Base-by-base conservation (phyloP, 2,329 filamentous ascomycete genomes). In the Aspergillus japonicus region DNA sequence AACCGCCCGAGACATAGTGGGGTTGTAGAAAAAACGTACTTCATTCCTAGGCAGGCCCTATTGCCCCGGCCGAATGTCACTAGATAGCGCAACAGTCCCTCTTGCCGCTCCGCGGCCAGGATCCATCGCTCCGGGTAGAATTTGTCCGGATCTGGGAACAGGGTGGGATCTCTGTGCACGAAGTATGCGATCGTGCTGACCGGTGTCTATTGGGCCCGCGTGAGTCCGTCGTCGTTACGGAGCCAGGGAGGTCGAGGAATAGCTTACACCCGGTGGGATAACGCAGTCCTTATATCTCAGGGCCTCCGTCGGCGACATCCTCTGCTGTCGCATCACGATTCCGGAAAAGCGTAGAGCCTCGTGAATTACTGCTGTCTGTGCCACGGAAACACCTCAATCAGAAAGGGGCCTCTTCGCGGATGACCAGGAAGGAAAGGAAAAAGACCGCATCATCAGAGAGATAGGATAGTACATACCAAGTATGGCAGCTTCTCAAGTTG, bases 401-500 rank as follows among this genome's bases (percentile, higher is more conserved):
- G 12, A 35, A 14, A 12, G 2, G 33, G 33, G 33, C 11, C 33
- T 35, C 11, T 35, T 14, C 33, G 1, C 11, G 3, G 5, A 14
- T 12, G 14, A 16, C 11, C 10, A 47, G 5, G 3, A 53, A 10
- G 31, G 7, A 8, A 7, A 4, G 8, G 12, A 1, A 11, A 24
- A n/a, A 23, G n/a, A 16, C 24, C 50, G 1, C 23, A 23, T 0
- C 7, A 52, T n/a, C 0, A 42, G 7, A 31, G 33, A 5, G 2
- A 47, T 4, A 11, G 5, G 1, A 47, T 3, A 11, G 2, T 12
- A 39, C 54, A 11, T 62, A 72, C 71, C 59, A 79, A 56, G 60
- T 79, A 81, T 0, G 79, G 76, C 8, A 80, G 66, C 49, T 74
- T 65, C 62, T 82, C 73, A 6, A 80, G 66, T 23, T 71, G 60